Evolutionary conservation across 352 stramenopile genomes (phyloP).

Genomic region (Pythium apleroticum): DNA sequence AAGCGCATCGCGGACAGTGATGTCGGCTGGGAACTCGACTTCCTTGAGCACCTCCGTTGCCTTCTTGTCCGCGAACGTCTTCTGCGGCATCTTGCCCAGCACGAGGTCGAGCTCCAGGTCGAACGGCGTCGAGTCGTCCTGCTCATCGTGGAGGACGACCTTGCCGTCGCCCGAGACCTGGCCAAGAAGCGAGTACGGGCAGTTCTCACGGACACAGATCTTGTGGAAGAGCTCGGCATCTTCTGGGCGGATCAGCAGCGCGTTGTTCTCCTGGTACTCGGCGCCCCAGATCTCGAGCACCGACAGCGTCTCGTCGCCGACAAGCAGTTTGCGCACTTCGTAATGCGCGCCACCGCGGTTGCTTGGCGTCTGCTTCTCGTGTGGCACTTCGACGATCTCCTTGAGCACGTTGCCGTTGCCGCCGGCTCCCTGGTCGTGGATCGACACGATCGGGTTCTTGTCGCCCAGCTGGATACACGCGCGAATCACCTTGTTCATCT

Average conservation of each 20-base stretch:
- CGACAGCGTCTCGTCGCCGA: slow-evolving; percentile 98
- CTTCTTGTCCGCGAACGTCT: slow-evolving; percentile 95
- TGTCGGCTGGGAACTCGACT: slow-evolving; percentile 83
- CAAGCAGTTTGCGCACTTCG: slow-evolving; percentile 95
- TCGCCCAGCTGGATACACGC: slow-evolving; percentile 97
- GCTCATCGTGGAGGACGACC: slow-evolving; percentile 97
- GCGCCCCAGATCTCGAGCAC: slow-evolving; percentile 99
- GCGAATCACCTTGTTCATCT: slow-evolving; percentile 99
- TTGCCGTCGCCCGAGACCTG: slow-evolving; percentile 94
- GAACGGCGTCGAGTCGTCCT: slow-evolving; percentile 93
- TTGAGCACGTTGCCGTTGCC: slow-evolving; percentile 99
- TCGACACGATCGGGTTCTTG: slow-evolving; percentile 98
- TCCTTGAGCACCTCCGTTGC: slow-evolving; percentile 46
- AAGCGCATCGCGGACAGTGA: slow-evolving; percentile 89
- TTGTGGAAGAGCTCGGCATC: slow-evolving; percentile 91
- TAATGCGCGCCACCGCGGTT: slow-evolving; percentile 87
- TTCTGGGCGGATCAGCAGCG: slow-evolving; percentile 91
- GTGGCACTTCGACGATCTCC: slow-evolving; percentile 96
- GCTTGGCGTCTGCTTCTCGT: slow-evolving; percentile 85
- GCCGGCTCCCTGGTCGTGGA: slow-evolving; percentile 99
- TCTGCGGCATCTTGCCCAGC: slow-evolving; percentile 99
- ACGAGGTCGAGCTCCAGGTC: slow-evolving; percentile 98
- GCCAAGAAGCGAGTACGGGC: slow-evolving; percentile 94
- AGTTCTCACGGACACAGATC: slow-evolving; percentile 97
- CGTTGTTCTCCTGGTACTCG: slow-evolving; percentile 99